These are phyloP conservation scores for Neolentinus lepideus DNA, from an alignment of 1,284 basidiomycete genomes.

Conservation along the genomic window DNA sequence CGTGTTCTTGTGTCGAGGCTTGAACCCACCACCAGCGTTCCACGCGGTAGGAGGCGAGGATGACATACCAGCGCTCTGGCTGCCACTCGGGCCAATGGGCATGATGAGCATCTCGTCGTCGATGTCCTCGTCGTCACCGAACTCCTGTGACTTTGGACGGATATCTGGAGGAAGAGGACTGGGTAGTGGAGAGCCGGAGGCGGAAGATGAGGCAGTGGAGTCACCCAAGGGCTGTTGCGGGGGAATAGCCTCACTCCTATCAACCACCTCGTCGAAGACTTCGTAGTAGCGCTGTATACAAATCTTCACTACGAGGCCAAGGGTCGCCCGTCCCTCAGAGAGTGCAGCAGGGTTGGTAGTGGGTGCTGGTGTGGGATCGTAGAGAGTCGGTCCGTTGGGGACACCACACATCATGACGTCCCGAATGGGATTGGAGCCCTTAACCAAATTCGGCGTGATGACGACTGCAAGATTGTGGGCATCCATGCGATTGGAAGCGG, in stretches of 20 bases:
- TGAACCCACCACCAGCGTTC: constrained; percentile 15
- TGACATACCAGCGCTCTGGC: neutral
- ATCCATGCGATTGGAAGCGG: constrained; percentile 70
- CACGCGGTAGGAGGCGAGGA: constrained; percentile 29
- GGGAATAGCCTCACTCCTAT: constrained; percentile 56
- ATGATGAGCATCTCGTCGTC: constrained; percentile 72
- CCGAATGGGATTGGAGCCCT: constrained; percentile 54
- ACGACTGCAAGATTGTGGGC: constrained; percentile 78
- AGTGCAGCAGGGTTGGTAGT: constrained; percentile 16
- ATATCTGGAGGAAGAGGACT: neutral
- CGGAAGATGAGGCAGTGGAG: constrained; percentile 15
- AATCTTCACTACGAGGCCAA: constrained; percentile 66
- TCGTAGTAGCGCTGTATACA: constrained; percentile 82
- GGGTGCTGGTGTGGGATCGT: constrained; percentile 15
- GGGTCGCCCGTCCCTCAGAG: constrained; percentile 45
- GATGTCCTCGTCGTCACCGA: constrained; percentile 60
- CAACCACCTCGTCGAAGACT: constrained; percentile 71
- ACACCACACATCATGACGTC: constrained; percentile 69
- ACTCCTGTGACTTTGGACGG: constrained; percentile 16
- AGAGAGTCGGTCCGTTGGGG: constrained; percentile 30
- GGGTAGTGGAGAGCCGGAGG: neutral
- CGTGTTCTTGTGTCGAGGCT: constrained; percentile 11
- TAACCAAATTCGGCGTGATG: constrained; percentile 71
- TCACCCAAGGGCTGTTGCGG: constrained; percentile 14
- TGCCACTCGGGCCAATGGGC: constrained; percentile 47